Conservation (phyloP, 148 eudicot genomes). For the Camellia sinensis region DNA sequence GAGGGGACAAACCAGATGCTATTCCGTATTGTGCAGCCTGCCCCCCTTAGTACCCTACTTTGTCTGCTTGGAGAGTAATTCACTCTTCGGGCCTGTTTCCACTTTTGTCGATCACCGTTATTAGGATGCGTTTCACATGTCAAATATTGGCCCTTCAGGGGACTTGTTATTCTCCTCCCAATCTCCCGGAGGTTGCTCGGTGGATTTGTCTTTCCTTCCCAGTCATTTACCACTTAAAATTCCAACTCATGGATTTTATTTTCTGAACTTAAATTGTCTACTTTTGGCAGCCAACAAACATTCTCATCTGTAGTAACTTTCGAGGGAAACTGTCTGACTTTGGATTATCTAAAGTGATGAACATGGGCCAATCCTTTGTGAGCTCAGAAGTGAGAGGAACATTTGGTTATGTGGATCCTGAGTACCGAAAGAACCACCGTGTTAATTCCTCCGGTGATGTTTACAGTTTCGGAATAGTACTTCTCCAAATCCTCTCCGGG, state of each 20-base stretch:
- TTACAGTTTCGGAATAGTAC: constrained; percentile 55
- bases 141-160: no score
- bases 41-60: no score
- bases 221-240: not conserved
- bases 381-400: constrained; percentile 67
- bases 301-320: constrained; percentile 35
- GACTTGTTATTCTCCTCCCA: no score
- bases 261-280: no score
- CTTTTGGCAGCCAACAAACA: constrained; percentile 48
- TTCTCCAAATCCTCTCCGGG: constrained; percentile 49
- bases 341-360: constrained; percentile 45
- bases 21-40: no score
- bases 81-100: no score
- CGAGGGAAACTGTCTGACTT: constrained; percentile 50
- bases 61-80: no score
- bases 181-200: no score
- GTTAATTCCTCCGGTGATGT: constrained; percentile 50
- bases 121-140: no score
- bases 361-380: constrained; percentile 39
- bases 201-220: no score
- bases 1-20: no score
- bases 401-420: constrained; percentile 59
- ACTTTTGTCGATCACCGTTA: no score
- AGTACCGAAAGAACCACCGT: constrained; percentile 41
- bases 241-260: not conserved